phyloP scores from a whole-genome alignment of 495 filamentous ascomycete species.

The Daldinia bambusicola region DNA sequence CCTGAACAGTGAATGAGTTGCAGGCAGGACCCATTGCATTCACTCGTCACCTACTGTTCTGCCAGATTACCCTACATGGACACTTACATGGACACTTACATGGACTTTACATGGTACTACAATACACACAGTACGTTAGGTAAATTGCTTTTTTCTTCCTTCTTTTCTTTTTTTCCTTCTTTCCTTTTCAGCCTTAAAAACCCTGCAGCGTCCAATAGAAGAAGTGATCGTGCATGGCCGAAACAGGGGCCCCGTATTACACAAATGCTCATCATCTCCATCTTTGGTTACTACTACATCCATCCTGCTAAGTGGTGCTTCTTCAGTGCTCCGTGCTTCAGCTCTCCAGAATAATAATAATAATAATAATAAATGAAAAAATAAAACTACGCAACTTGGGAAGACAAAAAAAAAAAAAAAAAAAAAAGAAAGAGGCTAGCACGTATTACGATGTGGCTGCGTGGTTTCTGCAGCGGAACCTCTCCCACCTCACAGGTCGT shows the following conservation, averaged over 20 bases:
- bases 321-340: too few species aligned
- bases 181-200: slow-evolving; percentile 17
- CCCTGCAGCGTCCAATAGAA: slow-evolving; percentile 13
- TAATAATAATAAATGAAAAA: too few species aligned
- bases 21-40: background rate
- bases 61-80: too few species aligned
- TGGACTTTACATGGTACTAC: too few species aligned
- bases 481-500: slow-evolving; percentile 3
- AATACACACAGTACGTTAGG: slow-evolving; percentile 1
- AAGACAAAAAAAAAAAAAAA: too few species aligned
- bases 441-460: too few species aligned
- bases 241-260: slow-evolving; percentile 19
- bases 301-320: too few species aligned
- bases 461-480: background rate
- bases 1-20: background rate
- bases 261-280: slow-evolving; percentile 2
- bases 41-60: too few species aligned
- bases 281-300: slow-evolving; percentile 2
- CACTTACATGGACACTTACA: too few species aligned
- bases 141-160: slow-evolving; percentile 24
- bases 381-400: too few species aligned
- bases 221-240: slow-evolving; percentile 8
- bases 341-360: too few species aligned
- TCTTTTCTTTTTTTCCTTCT: background rate
- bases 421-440: too few species aligned